These are phyloP conservation scores for Neurospora sp. DNA, from an alignment of 495 filamentous ascomycete genomes.

Conservation along the genomic window DNA sequence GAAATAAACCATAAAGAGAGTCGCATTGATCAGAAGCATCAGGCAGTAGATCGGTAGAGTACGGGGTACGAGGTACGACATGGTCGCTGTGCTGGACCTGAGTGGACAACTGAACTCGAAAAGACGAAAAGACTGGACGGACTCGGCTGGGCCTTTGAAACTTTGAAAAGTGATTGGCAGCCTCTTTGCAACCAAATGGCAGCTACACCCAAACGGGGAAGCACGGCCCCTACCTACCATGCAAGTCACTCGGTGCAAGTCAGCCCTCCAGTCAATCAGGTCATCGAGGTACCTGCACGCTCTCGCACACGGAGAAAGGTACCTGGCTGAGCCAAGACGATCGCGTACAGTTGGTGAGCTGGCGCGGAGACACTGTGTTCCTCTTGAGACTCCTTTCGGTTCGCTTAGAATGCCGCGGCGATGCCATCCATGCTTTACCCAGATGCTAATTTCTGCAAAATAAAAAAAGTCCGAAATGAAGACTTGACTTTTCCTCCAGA, in stretches of 20 bases:
- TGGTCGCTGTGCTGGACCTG: not conserved
- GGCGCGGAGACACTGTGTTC: not conserved
- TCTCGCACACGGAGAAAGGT: not conserved
- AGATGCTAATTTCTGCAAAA: not conserved
- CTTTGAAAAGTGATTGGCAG: not conserved
- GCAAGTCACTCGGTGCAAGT: not conserved
- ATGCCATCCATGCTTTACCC: not conserved
- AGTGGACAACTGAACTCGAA: not conserved
- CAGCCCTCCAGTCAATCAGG: not conserved
- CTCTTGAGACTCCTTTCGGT: not conserved
- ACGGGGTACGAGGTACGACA: not conserved
- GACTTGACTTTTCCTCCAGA: not conserved
- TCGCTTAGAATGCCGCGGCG: not conserved
- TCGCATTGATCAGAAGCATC: not conserved
- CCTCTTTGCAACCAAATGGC: not conserved
- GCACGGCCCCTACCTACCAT: not conserved
- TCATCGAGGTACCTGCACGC: not conserved
- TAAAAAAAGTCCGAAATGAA: not conserved
- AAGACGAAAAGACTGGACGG: not conserved
- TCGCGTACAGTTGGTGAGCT: not conserved
- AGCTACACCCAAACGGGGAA: not conserved
- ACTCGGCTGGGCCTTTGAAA: not conserved
- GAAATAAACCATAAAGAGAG: not conserved
- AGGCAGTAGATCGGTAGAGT: not conserved
- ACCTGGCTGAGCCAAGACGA: not conserved